A percentile compares a stretch with the other conserved stretches of the same genome.
Conservation (phyloP, 1,139 yeast genomes). For the Yamadazyma spencermartinsiae region DNA sequence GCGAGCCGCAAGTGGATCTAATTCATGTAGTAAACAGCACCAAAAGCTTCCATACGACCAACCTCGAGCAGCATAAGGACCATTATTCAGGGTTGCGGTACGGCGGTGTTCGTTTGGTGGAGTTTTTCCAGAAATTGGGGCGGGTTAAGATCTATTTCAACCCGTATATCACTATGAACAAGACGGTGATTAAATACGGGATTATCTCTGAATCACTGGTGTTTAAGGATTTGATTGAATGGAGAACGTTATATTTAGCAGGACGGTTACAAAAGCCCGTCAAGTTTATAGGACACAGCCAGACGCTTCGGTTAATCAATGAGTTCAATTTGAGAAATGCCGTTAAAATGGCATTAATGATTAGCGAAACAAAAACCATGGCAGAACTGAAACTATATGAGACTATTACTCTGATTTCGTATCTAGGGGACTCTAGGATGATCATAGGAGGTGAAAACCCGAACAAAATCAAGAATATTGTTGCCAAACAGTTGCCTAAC, state of each 20-base stretch:
- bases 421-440: constrained; percentile 90
- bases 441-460: constrained; percentile 90
- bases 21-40: constrained; percentile 82
- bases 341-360: constrained; percentile 66
- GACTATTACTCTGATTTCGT: constrained; percentile 78
- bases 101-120: constrained; percentile 61
- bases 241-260: constrained; percentile 86
- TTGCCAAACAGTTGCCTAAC: constrained; percentile 65
- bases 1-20: constrained; percentile 66
- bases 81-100: constrained; percentile 74
- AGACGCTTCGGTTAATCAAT: constrained; percentile 59
- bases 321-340: constrained; percentile 81
- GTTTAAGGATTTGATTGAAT: constrained; percentile 67
- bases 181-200: constrained; percentile 77
- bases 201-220: constrained; percentile 65
- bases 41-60: constrained; percentile 70
- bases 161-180: constrained; percentile 68
- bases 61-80: constrained; percentile 60
- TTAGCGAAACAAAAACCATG: constrained; percentile 33
- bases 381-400: constrained; percentile 69
- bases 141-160: constrained; percentile 87
- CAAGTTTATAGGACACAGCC: constrained; percentile 59
- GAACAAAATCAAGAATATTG: constrained; percentile 81
- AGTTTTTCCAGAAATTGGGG: constrained; percentile 68
- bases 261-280: constrained; percentile 97